phyloP scores from a whole-genome alignment of 2,329 filamentous ascomycete genomes.

The Fusarium irregulare region DNA sequence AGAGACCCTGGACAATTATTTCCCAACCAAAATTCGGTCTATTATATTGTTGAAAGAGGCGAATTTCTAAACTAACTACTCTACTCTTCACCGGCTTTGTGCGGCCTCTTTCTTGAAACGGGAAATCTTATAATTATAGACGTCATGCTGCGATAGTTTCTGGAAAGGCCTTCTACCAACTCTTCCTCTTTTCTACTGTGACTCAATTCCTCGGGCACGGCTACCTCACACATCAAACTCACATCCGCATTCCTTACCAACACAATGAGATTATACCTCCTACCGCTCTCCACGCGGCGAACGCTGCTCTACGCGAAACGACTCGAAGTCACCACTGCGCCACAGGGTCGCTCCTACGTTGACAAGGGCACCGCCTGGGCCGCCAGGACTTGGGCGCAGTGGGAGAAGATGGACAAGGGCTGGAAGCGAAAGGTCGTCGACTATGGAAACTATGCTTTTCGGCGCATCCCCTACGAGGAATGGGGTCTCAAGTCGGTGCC shows the following conservation, averaged over 20 bases:
- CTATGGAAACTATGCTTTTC: conserved; percentile 87
- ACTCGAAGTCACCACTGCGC: conserved; percentile 66
- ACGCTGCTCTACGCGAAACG: conserved; percentile 93
- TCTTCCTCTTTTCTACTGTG: neutral
- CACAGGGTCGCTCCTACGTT: conserved; percentile 62
- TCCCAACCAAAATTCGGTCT: conserved; percentile 10
- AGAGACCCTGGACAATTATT: neutral
- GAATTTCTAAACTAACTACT: conserved; percentile 1
- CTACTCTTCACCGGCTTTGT: conserved; percentile 19
- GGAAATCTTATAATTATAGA: conserved; percentile 9
- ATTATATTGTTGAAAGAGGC: conserved; percentile 26
- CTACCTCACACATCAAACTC: neutral
- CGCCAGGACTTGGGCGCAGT: conserved; percentile 81
- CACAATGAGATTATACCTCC: conserved; percentile 89
- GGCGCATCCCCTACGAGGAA: conserved; percentile 94
- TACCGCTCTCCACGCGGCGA: conserved; percentile 91
- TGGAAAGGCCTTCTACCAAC: conserved; percentile 11
- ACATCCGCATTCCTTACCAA: neutral
- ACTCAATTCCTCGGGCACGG: neutral
- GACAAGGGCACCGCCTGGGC: conserved; percentile 80
- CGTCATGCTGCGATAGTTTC: conserved; percentile 37
- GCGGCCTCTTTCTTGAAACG: conserved; percentile 8
- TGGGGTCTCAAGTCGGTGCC: conserved; percentile 97
- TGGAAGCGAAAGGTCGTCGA: conserved; percentile 91
- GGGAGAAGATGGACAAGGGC: conserved; percentile 85